Evolutionary conservation across 1,284 basidiomycete genomes (phyloP).

Genomic region (Marasmius fiardii): DNA sequence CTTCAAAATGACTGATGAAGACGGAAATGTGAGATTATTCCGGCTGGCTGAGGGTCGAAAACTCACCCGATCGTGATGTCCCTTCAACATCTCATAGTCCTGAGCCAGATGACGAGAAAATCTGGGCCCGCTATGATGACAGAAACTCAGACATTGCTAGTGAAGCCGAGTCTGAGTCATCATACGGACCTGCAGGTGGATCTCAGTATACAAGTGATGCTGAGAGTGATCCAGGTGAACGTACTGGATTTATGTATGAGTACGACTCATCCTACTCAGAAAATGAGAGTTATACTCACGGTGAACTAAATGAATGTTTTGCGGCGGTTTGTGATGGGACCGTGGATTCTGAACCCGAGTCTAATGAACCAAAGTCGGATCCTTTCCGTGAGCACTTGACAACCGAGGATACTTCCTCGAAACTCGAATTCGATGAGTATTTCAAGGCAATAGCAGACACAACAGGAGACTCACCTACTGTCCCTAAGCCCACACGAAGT

Average conservation of each 20-base stretch:
- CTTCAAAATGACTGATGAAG: too few species aligned
- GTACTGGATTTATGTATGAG: conserved; percentile 4
- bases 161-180: too few species aligned
- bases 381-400: not conserved
- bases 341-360: not conserved
- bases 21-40: too few species aligned
- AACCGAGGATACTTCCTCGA: not conserved
- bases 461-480: not conserved
- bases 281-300: not conserved
- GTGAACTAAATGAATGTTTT: not conserved
- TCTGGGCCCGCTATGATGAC: too few species aligned
- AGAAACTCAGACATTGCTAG: too few species aligned
- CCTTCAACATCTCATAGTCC: too few species aligned
- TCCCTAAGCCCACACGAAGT: not conserved
- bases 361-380: not conserved
- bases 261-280: not conserved
- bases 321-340: not conserved
- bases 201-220: conserved; percentile 10
- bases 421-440: conserved; percentile 7
- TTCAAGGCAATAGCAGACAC: not conserved
- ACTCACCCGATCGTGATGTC: too few species aligned
- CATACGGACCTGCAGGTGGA: conserved; percentile 9
- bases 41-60: too few species aligned
- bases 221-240: conserved; percentile 7
- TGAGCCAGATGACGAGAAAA: too few species aligned